These are phyloP conservation scores for Tetradesmus obliquus DNA, from an alignment of 139 green algal genomes.

Conservation along the genomic window DNA sequence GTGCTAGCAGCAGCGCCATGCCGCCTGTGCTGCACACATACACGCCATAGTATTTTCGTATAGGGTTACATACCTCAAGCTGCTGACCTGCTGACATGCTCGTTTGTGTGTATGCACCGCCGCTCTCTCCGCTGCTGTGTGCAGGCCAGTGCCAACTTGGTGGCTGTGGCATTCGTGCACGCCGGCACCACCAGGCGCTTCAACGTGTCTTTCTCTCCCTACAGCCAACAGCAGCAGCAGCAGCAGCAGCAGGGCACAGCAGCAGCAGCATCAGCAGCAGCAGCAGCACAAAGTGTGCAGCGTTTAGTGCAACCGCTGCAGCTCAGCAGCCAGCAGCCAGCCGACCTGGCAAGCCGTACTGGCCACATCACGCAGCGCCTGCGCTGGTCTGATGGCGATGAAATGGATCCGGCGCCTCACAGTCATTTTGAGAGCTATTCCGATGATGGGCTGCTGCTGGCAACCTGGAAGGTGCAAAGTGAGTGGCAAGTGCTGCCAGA, in stretches of 20 bases:
- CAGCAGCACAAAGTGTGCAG: too few relatives aligned
- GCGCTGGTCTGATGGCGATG: neutral
- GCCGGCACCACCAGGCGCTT: neutral
- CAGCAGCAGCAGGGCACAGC: neutral
- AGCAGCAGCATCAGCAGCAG: neutral
- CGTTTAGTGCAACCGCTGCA: neutral
- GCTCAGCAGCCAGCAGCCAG: neutral
- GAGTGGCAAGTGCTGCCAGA: neutral
- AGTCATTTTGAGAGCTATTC: neutral
- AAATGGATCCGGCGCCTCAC: neutral
- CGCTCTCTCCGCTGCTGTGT: neutral
- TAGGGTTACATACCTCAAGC: neutral
- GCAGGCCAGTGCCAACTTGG: neutral
- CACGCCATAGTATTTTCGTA: neutral
- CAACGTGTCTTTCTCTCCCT: neutral
- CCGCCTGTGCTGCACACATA: too few relatives aligned
- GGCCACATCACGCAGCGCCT: neutral
- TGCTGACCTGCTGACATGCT: too few relatives aligned
- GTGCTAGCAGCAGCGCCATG: too few relatives aligned
- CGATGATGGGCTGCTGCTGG: neutral
- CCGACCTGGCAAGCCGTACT: neutral
- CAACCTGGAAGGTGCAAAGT: neutral
- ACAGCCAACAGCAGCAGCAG: neutral
- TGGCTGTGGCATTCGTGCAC: neutral
- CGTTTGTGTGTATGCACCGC: too few relatives aligned